Conservation (phyloP, 2,329 filamentous ascomycete species). For the Hirsutella thompsonii region DNA sequence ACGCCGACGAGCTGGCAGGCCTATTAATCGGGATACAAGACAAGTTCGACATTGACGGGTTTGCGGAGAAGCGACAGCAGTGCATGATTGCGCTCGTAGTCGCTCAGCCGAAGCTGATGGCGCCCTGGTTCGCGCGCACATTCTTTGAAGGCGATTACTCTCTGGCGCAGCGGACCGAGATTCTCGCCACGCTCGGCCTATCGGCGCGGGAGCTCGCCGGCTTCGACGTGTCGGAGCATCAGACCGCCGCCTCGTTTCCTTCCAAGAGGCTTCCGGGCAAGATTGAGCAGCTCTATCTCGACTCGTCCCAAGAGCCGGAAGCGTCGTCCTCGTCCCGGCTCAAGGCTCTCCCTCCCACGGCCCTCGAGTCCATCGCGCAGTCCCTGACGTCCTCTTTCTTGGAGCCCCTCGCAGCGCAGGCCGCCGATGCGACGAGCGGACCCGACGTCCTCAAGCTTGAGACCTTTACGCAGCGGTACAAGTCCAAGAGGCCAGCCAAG, state of each 20-base stretch:
- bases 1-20: slow-evolving; percentile 68
- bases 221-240: slow-evolving; percentile 45
- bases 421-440: slow-evolving; percentile 67
- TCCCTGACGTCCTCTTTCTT: slow-evolving; percentile 62
- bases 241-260: slow-evolving; percentile 49
- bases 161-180: slow-evolving; percentile 65
- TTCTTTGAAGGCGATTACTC: slow-evolving; percentile 93
- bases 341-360: slow-evolving; percentile 40
- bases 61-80: slow-evolving; percentile 63
- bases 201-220: slow-evolving; percentile 77
- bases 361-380: slow-evolving; percentile 55
- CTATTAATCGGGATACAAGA: slow-evolving; percentile 72
- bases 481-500: slow-evolving; percentile 17
- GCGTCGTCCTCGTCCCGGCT: slow-evolving; percentile 21
- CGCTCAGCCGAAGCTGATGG: slow-evolving; percentile 64
- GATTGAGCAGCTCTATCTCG: slow-evolving; percentile 58
- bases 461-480: slow-evolving; percentile 60
- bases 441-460: slow-evolving; percentile 79
- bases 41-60: slow-evolving; percentile 68
- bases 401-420: slow-evolving; percentile 66
- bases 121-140: slow-evolving; percentile 68
- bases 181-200: slow-evolving; percentile 73
- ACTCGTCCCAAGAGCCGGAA: slow-evolving; percentile 13
- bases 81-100: slow-evolving; percentile 72
- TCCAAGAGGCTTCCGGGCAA: slow-evolving; percentile 66